A percentile compares a stretch with the other conserved stretches of the same genome.
These are phyloP conservation scores for Didymella pinodella DNA, from an alignment of 2,329 filamentous ascomycete genomes.

Conservation along the genomic window DNA sequence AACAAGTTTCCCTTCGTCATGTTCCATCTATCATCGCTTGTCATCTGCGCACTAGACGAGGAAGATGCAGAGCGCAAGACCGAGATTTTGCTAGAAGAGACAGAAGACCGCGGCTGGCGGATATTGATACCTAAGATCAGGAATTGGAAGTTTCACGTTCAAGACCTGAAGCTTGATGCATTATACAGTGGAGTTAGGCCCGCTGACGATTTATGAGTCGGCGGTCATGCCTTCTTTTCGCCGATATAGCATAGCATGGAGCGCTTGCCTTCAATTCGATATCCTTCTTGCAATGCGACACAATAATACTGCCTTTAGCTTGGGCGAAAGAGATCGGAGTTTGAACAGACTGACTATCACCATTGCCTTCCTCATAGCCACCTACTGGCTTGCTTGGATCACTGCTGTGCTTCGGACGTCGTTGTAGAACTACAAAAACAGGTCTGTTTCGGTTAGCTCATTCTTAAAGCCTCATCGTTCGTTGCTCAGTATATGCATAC, in stretches of 20 bases:
- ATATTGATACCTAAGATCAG: constrained; percentile 25
- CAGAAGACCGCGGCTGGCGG: constrained; percentile 36
- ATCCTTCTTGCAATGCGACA: neutral
- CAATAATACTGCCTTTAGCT: neutral
- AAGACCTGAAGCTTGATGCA: constrained; percentile 31
- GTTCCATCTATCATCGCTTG: constrained; percentile 41
- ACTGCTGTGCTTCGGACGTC: neutral
- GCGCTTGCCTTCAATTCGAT: constrained; percentile 8
- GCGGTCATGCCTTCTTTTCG: neutral
- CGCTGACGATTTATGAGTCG: constrained; percentile 13
- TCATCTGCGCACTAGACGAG: constrained; percentile 33
- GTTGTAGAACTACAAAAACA: neutral
- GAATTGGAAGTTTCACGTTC: constrained; percentile 31
- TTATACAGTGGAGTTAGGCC: constrained; percentile 33
- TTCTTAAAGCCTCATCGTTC: neutral
- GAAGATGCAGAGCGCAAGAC: constrained; percentile 32
- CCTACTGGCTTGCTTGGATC: neutral
- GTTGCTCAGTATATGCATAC: neutral
- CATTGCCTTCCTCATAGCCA: neutral
- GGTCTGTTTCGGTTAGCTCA: neutral
- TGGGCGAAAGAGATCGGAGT: too few species aligned
- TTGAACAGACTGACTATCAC: neutral
- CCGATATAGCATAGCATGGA: constrained; percentile 4
- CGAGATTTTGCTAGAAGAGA: constrained; percentile 28
- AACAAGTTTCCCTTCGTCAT: constrained; percentile 38